Conservation (phyloP, 2,329 filamentous ascomycete genomes). For the Xylariomycetidae sp. region DNA sequence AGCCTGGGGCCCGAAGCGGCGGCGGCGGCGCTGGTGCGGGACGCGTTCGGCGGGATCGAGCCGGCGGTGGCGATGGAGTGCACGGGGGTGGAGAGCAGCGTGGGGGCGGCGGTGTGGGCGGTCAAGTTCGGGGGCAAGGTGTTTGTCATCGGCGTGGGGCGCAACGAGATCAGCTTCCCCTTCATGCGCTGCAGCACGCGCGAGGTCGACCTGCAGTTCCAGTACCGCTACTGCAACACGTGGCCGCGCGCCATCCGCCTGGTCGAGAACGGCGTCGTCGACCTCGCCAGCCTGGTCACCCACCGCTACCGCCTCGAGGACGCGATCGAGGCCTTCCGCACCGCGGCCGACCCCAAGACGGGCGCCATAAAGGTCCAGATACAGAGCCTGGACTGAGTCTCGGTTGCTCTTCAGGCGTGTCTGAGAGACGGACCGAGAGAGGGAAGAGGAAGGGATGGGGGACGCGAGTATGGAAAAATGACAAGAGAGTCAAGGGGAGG, state of each 20-base stretch:
- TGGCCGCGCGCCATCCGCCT: constrained; percentile 92
- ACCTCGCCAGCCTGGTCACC: constrained; percentile 78
- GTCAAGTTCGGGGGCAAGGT: constrained; percentile 95
- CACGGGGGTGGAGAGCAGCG: constrained; percentile 88
- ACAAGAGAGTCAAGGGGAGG: too few species aligned
- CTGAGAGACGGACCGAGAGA: too few species aligned
- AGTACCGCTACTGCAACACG: constrained; percentile 94
- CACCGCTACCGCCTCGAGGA: constrained; percentile 85
- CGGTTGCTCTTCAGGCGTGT: too few species aligned
- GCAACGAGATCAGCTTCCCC: constrained; percentile 90
- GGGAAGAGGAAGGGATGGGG: too few species aligned
- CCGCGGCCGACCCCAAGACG: constrained; percentile 79
- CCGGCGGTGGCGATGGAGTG: constrained; percentile 83
- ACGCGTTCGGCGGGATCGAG: constrained; percentile 74
- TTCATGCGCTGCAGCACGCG: constrained; percentile 90
- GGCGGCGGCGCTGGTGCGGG: constrained; percentile 62
- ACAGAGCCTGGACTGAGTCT: constrained; percentile 59
- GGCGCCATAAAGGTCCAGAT: constrained; percentile 99
- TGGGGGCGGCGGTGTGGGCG: constrained; percentile 81
- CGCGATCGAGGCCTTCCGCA: constrained; percentile 84
- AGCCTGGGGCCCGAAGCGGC: constrained; percentile 64
- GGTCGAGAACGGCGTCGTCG: constrained; percentile 77
- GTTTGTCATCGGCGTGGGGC: constrained; percentile 92
- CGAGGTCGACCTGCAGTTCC: constrained; percentile 92
- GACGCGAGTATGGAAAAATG: too few species aligned